Evolutionary conservation across 2,329 filamentous ascomycete genomes (phyloP), one percentile per base, ranked within the genome.

Genomic region (Macrophomina pseudophaseolina): DNA sequence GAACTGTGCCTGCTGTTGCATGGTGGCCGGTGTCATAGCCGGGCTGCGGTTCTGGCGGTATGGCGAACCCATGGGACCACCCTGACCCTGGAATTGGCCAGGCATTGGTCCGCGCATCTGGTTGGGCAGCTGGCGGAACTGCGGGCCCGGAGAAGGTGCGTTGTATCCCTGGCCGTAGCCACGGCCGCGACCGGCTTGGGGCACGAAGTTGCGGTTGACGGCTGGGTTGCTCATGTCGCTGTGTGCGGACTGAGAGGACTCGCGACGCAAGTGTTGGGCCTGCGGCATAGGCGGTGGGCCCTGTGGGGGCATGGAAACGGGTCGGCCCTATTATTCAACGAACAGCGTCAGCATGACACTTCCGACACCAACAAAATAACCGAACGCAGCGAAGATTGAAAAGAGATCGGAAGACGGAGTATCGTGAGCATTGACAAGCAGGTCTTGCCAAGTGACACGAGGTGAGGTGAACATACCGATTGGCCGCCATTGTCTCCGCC

Each of bases 181-280:
- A 70, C 87, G 85, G 67, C 83, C 84, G 56, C 83, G 84, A 70
- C 80, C 79, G 68, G 79, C 82, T 66, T 76, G 77, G 12, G 79
- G 76, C 30, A 75, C 72, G 68, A 80, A 83, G 46, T 75, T 74
- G 14, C 76, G 75, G 69, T 75, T 72, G 42, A 62, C 42, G 73
- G 80, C 81, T 70, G 75, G 87, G 86, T 86, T 88, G 77, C 85
- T 87, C 79, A 90, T 86, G 70, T 94, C 91, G 76, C 87, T 88
- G 78, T 94, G 91, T 70, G 88, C 86, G 28, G 92, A 96, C 75
- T 95, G 93, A 44, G 90, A 90, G 35, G 94, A 97, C 77, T 94
- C 91, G 72, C 93, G 90, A 74, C 94, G 91, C 73, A 92, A 87
- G 80, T 98, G 94, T 70, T 86, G 87, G n/a, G 88, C 85, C 74